Evolutionary conservation across 1,284 basidiomycete genomes (phyloP).

Genomic region (Trichosporon sp.): DNA sequence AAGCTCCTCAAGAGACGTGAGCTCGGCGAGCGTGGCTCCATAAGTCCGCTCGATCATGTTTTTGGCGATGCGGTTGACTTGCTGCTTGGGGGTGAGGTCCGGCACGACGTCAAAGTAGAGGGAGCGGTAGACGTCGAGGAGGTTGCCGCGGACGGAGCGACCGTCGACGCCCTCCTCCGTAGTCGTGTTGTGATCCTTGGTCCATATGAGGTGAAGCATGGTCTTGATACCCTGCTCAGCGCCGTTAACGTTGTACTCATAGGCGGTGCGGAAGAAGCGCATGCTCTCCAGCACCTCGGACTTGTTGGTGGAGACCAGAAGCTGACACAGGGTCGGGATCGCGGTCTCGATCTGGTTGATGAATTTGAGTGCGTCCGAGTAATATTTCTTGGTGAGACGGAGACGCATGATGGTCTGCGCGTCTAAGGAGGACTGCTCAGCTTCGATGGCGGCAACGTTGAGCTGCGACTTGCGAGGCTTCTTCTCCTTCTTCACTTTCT

Average conservation of each 20-base stretch:
- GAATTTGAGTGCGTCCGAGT: constrained; percentile 81
- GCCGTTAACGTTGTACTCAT: constrained; percentile 78
- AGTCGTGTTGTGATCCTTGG: constrained; percentile 86
- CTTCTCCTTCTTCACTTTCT: constrained; percentile 57
- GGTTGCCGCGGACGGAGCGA: constrained; percentile 81
- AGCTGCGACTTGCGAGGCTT: constrained; percentile 68
- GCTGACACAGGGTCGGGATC: constrained; percentile 71
- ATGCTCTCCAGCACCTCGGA: constrained; percentile 93
- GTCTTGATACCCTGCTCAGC: constrained; percentile 81
- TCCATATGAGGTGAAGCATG: constrained; percentile 98
- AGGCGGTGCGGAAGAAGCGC: constrained; percentile 86
- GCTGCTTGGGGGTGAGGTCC: constrained; percentile 72
- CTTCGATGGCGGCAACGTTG: constrained; percentile 62
- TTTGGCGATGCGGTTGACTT: constrained; percentile 92
- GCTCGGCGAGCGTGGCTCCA: constrained; percentile 86
- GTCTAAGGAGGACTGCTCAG: constrained; percentile 70
- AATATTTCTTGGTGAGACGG: constrained; percentile 83
- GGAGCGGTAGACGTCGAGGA: constrained; percentile 85
- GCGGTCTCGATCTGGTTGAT: constrained; percentile 79
- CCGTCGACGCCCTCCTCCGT: constrained; percentile 72
- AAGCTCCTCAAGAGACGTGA: constrained; percentile 95
- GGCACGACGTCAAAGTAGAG: constrained; percentile 83
- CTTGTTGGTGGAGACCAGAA: constrained; percentile 89
- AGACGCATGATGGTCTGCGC: constrained; percentile 67
- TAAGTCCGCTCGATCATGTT: constrained; percentile 97